A percentile compares a stretch with the other conserved stretches of the same genome.
Evolutionary conservation across 441 rosid genomes (phyloP).

Genomic region (Brassica hybrid): DNA sequence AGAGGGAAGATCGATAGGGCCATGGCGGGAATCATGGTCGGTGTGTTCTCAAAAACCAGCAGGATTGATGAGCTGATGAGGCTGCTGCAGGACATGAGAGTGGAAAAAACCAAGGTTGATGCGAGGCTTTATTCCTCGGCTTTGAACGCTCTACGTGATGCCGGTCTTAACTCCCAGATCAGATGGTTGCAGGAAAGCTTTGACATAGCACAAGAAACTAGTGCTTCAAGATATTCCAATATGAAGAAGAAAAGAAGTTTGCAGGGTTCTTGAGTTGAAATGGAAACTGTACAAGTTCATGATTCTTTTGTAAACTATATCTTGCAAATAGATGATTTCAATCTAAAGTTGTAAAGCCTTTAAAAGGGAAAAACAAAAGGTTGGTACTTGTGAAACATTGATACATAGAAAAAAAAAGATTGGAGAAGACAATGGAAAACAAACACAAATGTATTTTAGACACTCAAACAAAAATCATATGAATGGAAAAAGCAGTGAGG

Average conservation of each 20-base stretch:
- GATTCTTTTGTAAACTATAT: conserved; percentile 37
- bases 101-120: conserved; percentile 64
- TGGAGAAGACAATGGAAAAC: background rate
- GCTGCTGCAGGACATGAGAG: conserved; percentile 73
- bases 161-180: conserved; percentile 66
- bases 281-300: conserved; percentile 14
- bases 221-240: conserved; percentile 14
- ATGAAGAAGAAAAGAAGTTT: conserved; percentile 9
- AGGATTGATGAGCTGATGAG: conserved; percentile 69
- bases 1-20: conserved; percentile 71
- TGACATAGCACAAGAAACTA: conserved; percentile 39
- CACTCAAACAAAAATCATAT: conserved; percentile 29
- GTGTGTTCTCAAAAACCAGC: conserved; percentile 77
- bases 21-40: conserved; percentile 85
- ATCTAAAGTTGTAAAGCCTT: background rate
- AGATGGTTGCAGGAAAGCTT: conserved; percentile 72
- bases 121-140: conserved; percentile 70
- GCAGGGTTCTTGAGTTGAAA: conserved; percentile 21
- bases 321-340: conserved; percentile 33
- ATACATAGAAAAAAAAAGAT: conserved; percentile 12
- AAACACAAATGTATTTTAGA: conserved; percentile 21
- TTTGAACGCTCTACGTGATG: conserved; percentile 76
- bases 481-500: conserved; percentile 20
- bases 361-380: background rate
- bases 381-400: conserved; percentile 11